Evolutionary conservation across 2,329 filamentous ascomycete species (phyloP).

Genomic region (Pyricularia sp.): DNA sequence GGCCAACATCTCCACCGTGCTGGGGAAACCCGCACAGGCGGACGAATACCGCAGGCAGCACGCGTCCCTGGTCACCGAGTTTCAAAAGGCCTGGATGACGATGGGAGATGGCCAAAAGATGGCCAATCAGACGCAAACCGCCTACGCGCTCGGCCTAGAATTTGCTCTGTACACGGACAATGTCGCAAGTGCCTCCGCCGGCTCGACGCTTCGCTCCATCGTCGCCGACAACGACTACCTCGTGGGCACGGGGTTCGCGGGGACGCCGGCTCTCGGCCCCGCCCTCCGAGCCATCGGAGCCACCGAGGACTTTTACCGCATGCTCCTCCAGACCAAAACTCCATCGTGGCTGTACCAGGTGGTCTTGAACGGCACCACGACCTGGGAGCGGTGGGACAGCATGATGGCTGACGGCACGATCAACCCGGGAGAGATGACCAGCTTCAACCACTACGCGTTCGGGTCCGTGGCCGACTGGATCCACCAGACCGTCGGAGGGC

Average conservation of each 20-base stretch:
- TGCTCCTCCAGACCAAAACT: conserved; percentile 21
- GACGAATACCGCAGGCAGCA: conserved; percentile 14
- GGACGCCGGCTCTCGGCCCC: conserved; percentile 14
- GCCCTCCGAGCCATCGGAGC: conserved; percentile 8
- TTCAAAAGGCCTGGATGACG: conserved; percentile 17
- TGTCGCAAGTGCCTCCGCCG: not conserved
- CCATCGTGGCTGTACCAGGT: conserved; percentile 29
- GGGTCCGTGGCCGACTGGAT: conserved; percentile 28
- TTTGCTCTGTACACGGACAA: conserved; percentile 13
- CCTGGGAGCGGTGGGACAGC: conserved; percentile 32
- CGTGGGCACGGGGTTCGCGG: conserved; percentile 18
- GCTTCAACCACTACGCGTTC: conserved; percentile 31
- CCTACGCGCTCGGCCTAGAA: conserved; percentile 15
- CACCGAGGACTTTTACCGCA: conserved; percentile 18
- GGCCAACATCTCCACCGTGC: conserved; percentile 13
- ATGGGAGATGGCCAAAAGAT: not conserved
- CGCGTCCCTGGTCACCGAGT: conserved; percentile 12
- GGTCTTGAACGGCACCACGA: conserved; percentile 27
- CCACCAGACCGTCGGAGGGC: conserved; percentile 22
- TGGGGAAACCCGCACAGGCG: conserved; percentile 14
- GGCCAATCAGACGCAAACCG: conserved; percentile 18
- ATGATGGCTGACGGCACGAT: conserved; percentile 25
- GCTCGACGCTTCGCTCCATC: conserved; percentile 12
- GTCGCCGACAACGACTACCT: conserved; percentile 9
- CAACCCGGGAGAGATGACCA: conserved; percentile 29